These are phyloP conservation scores for Metroxylon sagu DNA, from an alignment of 176 grass and related monocot genomes.

Conservation along the genomic window DNA sequence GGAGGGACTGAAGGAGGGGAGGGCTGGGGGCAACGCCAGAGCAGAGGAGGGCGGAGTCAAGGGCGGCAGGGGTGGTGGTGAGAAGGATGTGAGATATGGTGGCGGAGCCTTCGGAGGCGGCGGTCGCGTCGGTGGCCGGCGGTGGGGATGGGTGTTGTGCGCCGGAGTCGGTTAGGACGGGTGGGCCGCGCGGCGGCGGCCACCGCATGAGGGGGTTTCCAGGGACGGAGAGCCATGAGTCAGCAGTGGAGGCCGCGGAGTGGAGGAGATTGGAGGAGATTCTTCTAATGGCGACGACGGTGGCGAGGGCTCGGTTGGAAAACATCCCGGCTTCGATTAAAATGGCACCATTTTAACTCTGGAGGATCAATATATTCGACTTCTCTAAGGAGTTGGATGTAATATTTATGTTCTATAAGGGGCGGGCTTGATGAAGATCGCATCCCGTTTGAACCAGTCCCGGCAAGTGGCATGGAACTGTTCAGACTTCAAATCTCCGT, in stretches of 20 bases:
- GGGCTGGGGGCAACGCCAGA: slow-evolving; percentile 11
- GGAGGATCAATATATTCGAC: too few species aligned
- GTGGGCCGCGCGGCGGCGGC: background rate
- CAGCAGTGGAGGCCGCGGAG: slow-evolving; percentile 14
- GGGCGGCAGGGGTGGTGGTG: background rate
- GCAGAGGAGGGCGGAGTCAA: slow-evolving; percentile 5
- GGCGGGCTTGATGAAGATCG: too few species aligned
- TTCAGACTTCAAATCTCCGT: too few species aligned
- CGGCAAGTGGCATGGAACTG: too few species aligned
- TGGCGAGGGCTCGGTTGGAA: background rate
- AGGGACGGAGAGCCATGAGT: slow-evolving; percentile 28
- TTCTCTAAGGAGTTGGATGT: too few species aligned
- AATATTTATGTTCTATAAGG: too few species aligned
- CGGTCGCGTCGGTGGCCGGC: background rate
- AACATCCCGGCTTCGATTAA: background rate
- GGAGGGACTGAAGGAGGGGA: slow-evolving; percentile 1
- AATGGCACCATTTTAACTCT: too few species aligned
- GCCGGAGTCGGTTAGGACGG: background rate
- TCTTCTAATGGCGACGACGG: background rate
- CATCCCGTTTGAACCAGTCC: too few species aligned
- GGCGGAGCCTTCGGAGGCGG: background rate
- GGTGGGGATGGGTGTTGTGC: background rate
- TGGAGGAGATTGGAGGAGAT: slow-evolving; percentile 14
- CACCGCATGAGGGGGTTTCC: slow-evolving; percentile 5
- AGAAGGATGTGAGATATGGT: slow-evolving; percentile 23